phyloP scores from a whole-genome alignment of 768 basidiomycete species.

The Tricholoma terreum region DNA sequence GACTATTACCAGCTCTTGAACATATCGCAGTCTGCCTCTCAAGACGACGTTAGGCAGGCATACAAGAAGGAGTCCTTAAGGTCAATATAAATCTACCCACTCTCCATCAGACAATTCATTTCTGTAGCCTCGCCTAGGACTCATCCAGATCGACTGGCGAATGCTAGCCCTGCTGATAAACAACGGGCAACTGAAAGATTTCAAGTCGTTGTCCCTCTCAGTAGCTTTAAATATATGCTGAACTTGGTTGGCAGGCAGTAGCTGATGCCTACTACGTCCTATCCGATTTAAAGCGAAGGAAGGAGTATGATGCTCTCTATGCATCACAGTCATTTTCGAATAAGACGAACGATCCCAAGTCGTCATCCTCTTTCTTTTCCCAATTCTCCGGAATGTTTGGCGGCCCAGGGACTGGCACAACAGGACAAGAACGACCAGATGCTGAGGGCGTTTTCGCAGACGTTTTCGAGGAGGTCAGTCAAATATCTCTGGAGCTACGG shows the following conservation, averaged over 20 bases:
- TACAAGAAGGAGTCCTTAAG: slow-evolving; percentile 80
- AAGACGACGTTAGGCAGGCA: slow-evolving; percentile 71
- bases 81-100: slow-evolving; percentile 28
- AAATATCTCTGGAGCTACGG: background rate
- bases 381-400: slow-evolving; percentile 75
- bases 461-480: slow-evolving; percentile 83
- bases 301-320: slow-evolving; percentile 71
- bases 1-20: slow-evolving; percentile 74
- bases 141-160: slow-evolving; percentile 82
- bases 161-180: slow-evolving; percentile 68
- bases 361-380: slow-evolving; percentile 73
- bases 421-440: slow-evolving; percentile 53
- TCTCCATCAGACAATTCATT: background rate
- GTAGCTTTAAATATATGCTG: slow-evolving; percentile 1
- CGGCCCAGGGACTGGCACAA: slow-evolving; percentile 29
- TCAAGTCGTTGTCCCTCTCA: slow-evolving; percentile 47
- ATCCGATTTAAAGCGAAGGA: slow-evolving; percentile 69
- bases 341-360: slow-evolving; percentile 58
- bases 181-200: slow-evolving; percentile 78
- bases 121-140: slow-evolving; percentile 49
- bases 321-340: slow-evolving; percentile 49
- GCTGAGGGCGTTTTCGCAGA: slow-evolving; percentile 83
- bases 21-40: slow-evolving; percentile 52
- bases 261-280: slow-evolving; percentile 95
- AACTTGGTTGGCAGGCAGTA: slow-evolving; percentile 52